These are phyloP conservation scores for Zoysia japonica DNA, from an alignment of 176 grass and related monocot species.

Conservation along the genomic window DNA sequence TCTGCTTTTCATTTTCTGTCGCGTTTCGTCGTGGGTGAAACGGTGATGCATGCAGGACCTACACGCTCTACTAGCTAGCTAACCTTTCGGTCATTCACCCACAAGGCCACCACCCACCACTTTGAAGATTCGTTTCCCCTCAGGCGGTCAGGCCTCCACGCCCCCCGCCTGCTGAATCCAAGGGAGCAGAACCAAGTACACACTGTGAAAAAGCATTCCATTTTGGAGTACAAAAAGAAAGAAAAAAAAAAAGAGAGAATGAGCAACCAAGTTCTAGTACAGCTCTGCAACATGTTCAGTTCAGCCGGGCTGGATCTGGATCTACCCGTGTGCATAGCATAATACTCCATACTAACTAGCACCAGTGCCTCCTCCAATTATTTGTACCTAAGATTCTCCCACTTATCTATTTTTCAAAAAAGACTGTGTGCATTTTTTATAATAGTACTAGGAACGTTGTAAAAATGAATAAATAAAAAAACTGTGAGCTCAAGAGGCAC, in stretches of 20 bases:
- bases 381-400: neutral
- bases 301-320: neutral
- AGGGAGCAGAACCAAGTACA: slow-evolving; percentile 47
- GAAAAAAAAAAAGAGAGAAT: neutral
- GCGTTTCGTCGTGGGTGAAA: slow-evolving; percentile 46
- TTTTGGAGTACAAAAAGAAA: slow-evolving; percentile 26
- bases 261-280: slow-evolving; percentile 4
- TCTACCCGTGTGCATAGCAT: slow-evolving; percentile 27
- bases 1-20: slow-evolving; percentile 27
- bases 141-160: neutral
- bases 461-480: too few species aligned
- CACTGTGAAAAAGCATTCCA: slow-evolving; percentile 53
- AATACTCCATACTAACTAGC: too few species aligned
- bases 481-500: neutral
- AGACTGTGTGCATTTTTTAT: neutral
- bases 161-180: slow-evolving; percentile 26
- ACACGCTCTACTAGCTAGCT: neutral
- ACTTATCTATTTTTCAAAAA: too few species aligned
- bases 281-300: slow-evolving; percentile 25
- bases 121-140: neutral
- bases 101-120: neutral
- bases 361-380: slow-evolving; percentile 4
- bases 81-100: slow-evolving; percentile 29
- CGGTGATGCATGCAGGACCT: slow-evolving; percentile 36
- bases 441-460: neutral